A percentile compares a stretch with the other conserved stretches of the same genome.
Evolutionary conservation across 2,329 filamentous ascomycete species (phyloP).

Genomic region (Neofusicoccum laricinum): DNA sequence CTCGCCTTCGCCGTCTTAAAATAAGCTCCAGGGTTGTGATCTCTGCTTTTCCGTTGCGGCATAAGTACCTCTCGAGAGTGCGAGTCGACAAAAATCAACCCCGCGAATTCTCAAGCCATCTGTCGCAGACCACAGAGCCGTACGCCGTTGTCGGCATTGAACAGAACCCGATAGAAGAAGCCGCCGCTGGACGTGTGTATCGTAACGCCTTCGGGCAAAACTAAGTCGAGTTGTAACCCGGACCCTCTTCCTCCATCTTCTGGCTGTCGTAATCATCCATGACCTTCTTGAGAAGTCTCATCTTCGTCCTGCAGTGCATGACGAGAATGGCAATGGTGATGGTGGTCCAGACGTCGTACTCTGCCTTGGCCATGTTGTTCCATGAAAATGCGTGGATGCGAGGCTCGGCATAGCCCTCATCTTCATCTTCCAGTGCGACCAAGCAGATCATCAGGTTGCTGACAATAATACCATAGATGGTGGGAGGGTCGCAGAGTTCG

Average conservation of each 20-base stretch:
- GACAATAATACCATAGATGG: constrained; percentile 50
- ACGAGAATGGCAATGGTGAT: constrained; percentile 56
- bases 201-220: background rate
- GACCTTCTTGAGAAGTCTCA: constrained; percentile 44
- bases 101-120: no score
- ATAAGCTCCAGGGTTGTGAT: no score
- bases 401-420: constrained; percentile 33
- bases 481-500: constrained; percentile 38
- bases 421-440: constrained; percentile 48
- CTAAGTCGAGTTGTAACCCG: no score
- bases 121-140: no score
- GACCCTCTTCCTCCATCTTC: background rate
- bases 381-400: constrained; percentile 45
- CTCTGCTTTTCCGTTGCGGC: no score
- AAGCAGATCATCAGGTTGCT: constrained; percentile 53
- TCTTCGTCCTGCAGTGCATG: constrained; percentile 51
- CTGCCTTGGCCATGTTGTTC: constrained; percentile 52
- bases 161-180: background rate
- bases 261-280: constrained; percentile 22
- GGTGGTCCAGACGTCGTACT: constrained; percentile 60
- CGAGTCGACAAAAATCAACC: no score
- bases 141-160: background rate
- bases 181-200: background rate
- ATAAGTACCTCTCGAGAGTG: no score
- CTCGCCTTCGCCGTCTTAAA: no score